Evolutionary conservation across 208 protist genomes (phyloP).

Genomic region (Acanthamoeba divionensis): DNA sequence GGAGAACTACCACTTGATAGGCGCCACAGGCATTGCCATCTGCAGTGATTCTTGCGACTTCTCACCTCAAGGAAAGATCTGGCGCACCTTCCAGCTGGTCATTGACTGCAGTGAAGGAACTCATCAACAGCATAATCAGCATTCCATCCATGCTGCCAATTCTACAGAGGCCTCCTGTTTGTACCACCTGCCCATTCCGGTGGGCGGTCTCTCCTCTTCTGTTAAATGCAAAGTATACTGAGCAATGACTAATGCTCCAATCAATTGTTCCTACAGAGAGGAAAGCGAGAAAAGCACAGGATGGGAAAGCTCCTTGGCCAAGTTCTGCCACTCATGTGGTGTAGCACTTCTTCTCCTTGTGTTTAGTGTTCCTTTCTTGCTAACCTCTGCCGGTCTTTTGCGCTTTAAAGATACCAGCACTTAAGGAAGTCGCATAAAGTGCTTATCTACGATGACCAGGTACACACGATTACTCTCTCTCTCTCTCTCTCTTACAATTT

Average conservation of each 20-base stretch:
- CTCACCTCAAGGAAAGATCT: too few relatives aligned
- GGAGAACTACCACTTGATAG: not conserved
- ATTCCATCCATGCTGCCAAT: not conserved
- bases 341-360: too few relatives aligned
- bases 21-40: too few relatives aligned
- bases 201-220: not conserved
- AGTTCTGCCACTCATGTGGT: too few relatives aligned
- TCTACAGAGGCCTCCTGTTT: too few relatives aligned
- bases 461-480: not conserved
- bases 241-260: not conserved
- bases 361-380: too few relatives aligned
- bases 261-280: not conserved
- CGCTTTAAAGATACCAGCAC: not conserved
- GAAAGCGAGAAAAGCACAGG: slow-evolving; percentile 13
- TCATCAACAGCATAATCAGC: not conserved
- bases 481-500: too few relatives aligned
- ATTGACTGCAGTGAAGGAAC: not conserved
- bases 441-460: not conserved
- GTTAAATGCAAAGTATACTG: not conserved
- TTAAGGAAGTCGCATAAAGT: not conserved
- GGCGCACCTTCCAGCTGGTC: too few relatives aligned
- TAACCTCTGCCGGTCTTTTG: too few relatives aligned
- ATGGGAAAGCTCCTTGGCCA: not conserved
- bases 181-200: not conserved
- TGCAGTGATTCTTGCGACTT: too few relatives aligned